Evolutionary conservation across 352 stramenopile genomes (phyloP).

Genomic region (Phytophthora fragariae): DNA sequence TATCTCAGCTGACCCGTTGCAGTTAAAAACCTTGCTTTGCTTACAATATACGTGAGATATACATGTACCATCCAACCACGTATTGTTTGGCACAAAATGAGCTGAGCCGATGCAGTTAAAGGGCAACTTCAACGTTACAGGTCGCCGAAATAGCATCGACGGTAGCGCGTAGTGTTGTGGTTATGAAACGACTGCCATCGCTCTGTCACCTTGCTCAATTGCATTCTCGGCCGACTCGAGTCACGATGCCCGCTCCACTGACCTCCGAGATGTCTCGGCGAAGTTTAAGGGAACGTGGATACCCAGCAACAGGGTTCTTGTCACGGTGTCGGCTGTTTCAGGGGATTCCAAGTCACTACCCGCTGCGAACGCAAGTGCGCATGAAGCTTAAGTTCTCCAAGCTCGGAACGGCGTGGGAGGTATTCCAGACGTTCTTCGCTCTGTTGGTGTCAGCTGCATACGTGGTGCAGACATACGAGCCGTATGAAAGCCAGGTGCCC

Average conservation of each 20-base stretch:
- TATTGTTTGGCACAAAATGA: not conserved
- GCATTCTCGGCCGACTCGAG: not conserved
- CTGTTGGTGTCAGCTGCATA: constrained; percentile 60
- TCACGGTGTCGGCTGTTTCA: constrained; percentile 52
- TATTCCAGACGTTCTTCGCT: constrained; percentile 68
- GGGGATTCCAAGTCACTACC: constrained; percentile 62
- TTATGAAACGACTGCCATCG: not conserved
- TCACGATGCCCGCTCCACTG: constrained; percentile 13
- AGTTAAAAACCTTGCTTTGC: not conserved
- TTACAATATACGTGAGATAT: not conserved
- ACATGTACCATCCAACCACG: too few relatives aligned
- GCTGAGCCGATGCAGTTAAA: not conserved
- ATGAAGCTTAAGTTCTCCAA: constrained; percentile 71
- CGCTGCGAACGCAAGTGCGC: constrained; percentile 56
- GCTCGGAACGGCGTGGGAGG: constrained; percentile 56
- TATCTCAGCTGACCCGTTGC: not conserved
- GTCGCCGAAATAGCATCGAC: constrained; percentile 4
- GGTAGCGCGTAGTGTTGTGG: not conserved
- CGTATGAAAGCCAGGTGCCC: constrained; percentile 13
- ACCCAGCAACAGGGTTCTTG: constrained; percentile 12
- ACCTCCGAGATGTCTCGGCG: constrained; percentile 22
- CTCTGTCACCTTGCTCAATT: not conserved
- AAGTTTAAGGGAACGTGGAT: constrained; percentile 24
- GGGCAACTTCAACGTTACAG: constrained; percentile 15
- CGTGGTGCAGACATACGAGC: constrained; percentile 61